phyloP scores from a whole-genome alignment of 2,329 filamentous ascomycete genomes.

The Magnaporthiopsis incrustans region DNA sequence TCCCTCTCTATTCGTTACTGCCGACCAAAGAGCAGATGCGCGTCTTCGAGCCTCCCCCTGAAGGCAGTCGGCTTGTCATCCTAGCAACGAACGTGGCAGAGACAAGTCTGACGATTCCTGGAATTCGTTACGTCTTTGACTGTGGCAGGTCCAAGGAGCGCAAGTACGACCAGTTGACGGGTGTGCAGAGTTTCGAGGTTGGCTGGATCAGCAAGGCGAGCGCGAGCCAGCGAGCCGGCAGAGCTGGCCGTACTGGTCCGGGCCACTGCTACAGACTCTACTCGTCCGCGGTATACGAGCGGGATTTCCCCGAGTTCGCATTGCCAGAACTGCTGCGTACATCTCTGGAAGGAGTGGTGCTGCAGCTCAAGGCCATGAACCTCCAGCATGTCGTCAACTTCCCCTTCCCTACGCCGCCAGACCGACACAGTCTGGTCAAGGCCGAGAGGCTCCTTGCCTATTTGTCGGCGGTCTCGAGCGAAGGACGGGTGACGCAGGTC shows the following conservation, averaged over 20 bases:
- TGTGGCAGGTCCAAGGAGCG: slow-evolving; percentile 89
- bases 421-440: slow-evolving; percentile 64
- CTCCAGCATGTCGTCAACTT: slow-evolving; percentile 87
- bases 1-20: slow-evolving; percentile 91
- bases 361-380: slow-evolving; percentile 93
- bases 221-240: slow-evolving; percentile 82
- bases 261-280: slow-evolving; percentile 95
- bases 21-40: slow-evolving; percentile 84
- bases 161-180: slow-evolving; percentile 76
- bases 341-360: slow-evolving; percentile 84
- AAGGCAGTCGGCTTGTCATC: slow-evolving; percentile 76
- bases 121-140: slow-evolving; percentile 92
- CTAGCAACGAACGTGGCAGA: slow-evolving; percentile 95
- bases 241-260: slow-evolving; percentile 89
- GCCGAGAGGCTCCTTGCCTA: slow-evolving; percentile 84
- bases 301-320: slow-evolving; percentile 78
- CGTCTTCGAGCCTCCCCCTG: slow-evolving; percentile 79
- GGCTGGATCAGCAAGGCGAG: slow-evolving; percentile 98
- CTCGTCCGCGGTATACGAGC: slow-evolving; percentile 87
- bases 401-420: slow-evolving; percentile 88
- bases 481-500: slow-evolving; percentile 68
- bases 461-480: slow-evolving; percentile 66
- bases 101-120: slow-evolving; percentile 93
- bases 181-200: slow-evolving; percentile 91
- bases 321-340: slow-evolving; percentile 85